phyloP scores from a whole-genome alignment of 1,139 yeast genomes.

The Hyphopichia fennica region DNA sequence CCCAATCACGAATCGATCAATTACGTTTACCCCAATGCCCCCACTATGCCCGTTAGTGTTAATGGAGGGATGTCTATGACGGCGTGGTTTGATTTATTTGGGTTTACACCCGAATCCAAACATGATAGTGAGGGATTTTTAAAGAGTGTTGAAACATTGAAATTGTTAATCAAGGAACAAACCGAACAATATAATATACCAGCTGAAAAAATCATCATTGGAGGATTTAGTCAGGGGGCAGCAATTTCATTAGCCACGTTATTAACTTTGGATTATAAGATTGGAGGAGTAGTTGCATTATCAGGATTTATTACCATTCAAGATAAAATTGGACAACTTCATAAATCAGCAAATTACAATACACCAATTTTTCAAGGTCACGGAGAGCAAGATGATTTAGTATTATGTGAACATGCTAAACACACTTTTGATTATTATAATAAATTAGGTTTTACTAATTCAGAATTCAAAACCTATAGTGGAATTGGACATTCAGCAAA shows the following conservation, averaged over 20 bases:
- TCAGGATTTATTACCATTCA: conserved; percentile 76
- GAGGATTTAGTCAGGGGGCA: conserved; percentile 96
- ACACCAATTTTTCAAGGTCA: conserved; percentile 91
- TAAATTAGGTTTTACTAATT: conserved; percentile 51
- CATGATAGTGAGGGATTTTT: conserved; percentile 69
- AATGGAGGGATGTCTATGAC: conserved; percentile 73
- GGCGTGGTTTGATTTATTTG: conserved; percentile 82
- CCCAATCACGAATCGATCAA: conserved; percentile 59
- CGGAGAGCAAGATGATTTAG: conserved; percentile 75
- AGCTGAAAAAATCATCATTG: conserved; percentile 72
- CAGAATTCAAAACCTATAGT: conserved; percentile 56
- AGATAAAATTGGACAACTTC: conserved; percentile 31
- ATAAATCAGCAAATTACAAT: conserved; percentile 41
- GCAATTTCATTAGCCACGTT: conserved; percentile 66
- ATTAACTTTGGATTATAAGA: conserved; percentile 49
- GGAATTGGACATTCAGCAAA: conserved; percentile 69
- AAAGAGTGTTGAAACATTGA: conserved; percentile 53
- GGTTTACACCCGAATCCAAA: conserved; percentile 44
- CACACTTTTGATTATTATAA: conserved; percentile 48
- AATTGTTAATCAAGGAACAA: conserved; percentile 61
- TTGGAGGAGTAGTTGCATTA: conserved; percentile 77
- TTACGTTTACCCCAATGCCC: conserved; percentile 90
- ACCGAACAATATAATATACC: conserved; percentile 58
- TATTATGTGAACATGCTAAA: conserved; percentile 50
- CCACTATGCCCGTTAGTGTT: conserved; percentile 63